Base-by-base conservation (phyloP, 495 filamentous ascomycete species). In the Penicillium roqueforti region DNA sequence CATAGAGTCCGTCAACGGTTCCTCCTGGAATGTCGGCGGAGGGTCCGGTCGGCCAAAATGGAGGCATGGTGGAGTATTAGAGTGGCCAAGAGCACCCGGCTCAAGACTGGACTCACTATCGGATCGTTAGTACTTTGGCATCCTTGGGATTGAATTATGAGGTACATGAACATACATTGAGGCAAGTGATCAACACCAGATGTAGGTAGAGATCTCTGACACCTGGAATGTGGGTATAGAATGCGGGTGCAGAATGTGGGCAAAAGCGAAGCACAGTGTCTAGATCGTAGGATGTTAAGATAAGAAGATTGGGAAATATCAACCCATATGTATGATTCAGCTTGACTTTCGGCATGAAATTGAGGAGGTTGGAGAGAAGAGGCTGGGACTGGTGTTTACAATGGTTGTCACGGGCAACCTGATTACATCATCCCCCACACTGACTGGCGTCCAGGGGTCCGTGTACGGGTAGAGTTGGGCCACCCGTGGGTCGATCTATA, bases 341-440 rank as follows among this genome's bases (percentile, higher is more conserved):
- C 48, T 36, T 44, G 22, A 62, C 34, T 46, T 47, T 19, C n/a
- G n/a, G 28, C 36, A 34, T 45, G 28, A 47, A 75, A 75, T 59
- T 67, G 67, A 51, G 72, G 72, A 69, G 72, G 72, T 71, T 75
- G 72, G 70, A 61, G 61, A 68, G 69, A n/a, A n/a, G 70, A 73
- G 72, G 72, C 68, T 75, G 72, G 72, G 58, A 29, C 59, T 42
- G 55, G 53, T 64, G 58, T 62, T 62, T 72, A 70, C 65, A 56
- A 56, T 45, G 46, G 67, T 73, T 66, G 61, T 55, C 60, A 58
- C 50, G 66, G 39, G 39, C 39, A 44, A 52, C 49, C 4, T 6
- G 49, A 19, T 52, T 52, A 56, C 46, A 10, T 51, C 28, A 52
- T 20, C 47, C 47, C 25, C 36, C 47, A 22, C 45, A 25, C n/a